A percentile compares a stretch with the other conserved stretches of the same genome.
Conservation (phyloP, 352 stramenopile species). For the Globisporangium spiculum region DNA sequence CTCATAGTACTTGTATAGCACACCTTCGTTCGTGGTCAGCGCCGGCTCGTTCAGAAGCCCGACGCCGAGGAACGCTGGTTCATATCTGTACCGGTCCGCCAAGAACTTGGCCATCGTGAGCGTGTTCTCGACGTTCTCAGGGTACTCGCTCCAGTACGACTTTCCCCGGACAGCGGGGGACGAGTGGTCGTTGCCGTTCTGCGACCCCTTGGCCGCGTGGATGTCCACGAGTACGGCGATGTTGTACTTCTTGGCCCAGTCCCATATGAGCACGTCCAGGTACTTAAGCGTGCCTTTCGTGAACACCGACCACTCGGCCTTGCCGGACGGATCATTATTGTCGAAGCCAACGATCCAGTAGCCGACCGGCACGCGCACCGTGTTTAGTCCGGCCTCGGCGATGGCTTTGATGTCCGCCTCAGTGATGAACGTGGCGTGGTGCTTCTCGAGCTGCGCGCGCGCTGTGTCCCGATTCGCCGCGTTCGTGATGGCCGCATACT, state of each 20-base stretch:
- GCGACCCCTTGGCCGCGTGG: conserved; percentile 66
- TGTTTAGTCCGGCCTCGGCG: conserved; percentile 63
- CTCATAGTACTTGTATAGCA: conserved; percentile 74
- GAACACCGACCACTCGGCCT: conserved; percentile 47
- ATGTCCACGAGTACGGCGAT: conserved; percentile 55
- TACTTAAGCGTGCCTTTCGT: conserved; percentile 44
- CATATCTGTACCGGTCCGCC: conserved; percentile 59
- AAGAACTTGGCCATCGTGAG: conserved; percentile 39
- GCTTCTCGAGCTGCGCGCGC: conserved; percentile 33
- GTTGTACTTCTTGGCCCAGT: conserved; percentile 52
- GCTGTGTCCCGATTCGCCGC: conserved; percentile 33
- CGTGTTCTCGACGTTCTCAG: conserved; percentile 64
- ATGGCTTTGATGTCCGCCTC: conserved; percentile 66
- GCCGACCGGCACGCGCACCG: conserved; percentile 70
- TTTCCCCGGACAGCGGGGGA: conserved; percentile 41
- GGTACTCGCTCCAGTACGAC: conserved; percentile 43
- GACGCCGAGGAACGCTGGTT: conserved; percentile 69
- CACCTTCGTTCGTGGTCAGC: conserved; percentile 30
- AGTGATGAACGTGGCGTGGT: conserved; percentile 70
- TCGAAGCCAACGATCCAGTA: conserved; percentile 81
- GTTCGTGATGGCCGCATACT: conserved; percentile 63
- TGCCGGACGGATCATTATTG: conserved; percentile 38
- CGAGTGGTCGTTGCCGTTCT: conserved; percentile 75
- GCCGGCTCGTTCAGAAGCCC: conserved; percentile 74
- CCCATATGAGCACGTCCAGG: conserved; percentile 37